Percentiles rank a stretch among this genome's conserved stretches.
These are phyloP conservation scores for Termitomyces sp. DNA, from an alignment of 768 basidiomycete genomes.

Conservation along the genomic window DNA sequence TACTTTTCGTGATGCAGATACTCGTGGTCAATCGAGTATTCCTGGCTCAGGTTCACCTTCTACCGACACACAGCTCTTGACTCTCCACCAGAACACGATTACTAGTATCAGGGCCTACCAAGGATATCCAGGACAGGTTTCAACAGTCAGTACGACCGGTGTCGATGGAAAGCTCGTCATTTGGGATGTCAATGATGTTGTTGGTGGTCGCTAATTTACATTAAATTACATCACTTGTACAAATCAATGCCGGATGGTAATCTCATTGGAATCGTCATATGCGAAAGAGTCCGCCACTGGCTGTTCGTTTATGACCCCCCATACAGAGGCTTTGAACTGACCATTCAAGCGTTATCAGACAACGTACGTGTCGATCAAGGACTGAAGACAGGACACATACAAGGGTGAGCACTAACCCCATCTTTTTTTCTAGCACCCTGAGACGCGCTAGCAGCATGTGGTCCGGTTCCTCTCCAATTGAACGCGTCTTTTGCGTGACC, in stretches of 20 bases:
- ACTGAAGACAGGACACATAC: constrained; percentile 36
- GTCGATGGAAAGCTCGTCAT: constrained; percentile 92
- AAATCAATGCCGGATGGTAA: constrained; percentile 18
- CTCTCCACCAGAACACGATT: constrained; percentile 98
- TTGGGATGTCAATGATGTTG: constrained; percentile 73
- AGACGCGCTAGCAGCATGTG: constrained; percentile 69
- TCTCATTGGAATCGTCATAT: constrained; percentile 19
- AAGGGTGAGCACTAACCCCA: constrained; percentile 91
- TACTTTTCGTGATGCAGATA: constrained; percentile 89
- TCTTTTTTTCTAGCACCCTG: constrained; percentile 83
- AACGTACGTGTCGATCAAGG: constrained; percentile 25
- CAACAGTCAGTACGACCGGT: constrained; percentile 82
- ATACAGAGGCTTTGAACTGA: constrained; percentile 94
- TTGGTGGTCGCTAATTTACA: constrained; percentile 16
- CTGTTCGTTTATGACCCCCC: constrained; percentile 88
- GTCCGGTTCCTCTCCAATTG: constrained; percentile 72
- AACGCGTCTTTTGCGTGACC: constrained; percentile 64
- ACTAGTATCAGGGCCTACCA: constrained; percentile 84
- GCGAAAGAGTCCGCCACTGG: constrained; percentile 27
- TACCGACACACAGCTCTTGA: constrained; percentile 71
- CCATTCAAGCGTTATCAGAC: not conserved
- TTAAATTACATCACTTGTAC: not conserved
- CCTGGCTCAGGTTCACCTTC: constrained; percentile 20
- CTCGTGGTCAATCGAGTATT: constrained; percentile 48
- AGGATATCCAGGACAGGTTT: constrained; percentile 48